phyloP scores from a whole-genome alignment of 441 rosid genomes.

The Croton laevigatus region DNA sequence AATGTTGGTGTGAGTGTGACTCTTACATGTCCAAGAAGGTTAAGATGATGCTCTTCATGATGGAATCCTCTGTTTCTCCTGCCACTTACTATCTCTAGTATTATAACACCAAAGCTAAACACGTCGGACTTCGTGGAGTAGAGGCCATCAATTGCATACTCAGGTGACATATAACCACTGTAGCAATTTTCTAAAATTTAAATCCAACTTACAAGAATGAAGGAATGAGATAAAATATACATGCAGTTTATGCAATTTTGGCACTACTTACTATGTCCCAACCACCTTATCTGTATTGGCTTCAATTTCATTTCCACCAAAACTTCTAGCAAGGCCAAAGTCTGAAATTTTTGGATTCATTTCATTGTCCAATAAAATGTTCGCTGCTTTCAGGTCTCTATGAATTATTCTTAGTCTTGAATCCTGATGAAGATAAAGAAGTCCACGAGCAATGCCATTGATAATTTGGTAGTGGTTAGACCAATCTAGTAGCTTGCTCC shows the following conservation, averaged over 20 bases:
- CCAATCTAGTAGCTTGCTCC: slow-evolving; percentile 38
- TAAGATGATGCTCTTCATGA: slow-evolving; percentile 22
- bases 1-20: neutral
- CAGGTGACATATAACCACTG: too few species aligned
- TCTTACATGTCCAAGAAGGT: slow-evolving; percentile 26
- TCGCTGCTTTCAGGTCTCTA: slow-evolving; percentile 62
- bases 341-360: slow-evolving; percentile 66
- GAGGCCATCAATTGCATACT: too few species aligned
- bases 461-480: slow-evolving; percentile 41
- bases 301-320: slow-evolving; percentile 25
- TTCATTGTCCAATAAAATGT: slow-evolving; percentile 47
- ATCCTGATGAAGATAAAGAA: slow-evolving; percentile 28
- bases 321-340: slow-evolving; percentile 71
- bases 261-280: slow-evolving; percentile 58
- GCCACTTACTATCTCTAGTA: too few species aligned
- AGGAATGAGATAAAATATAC: neutral
- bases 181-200: neutral
- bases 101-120: too few species aligned
- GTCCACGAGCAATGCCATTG: slow-evolving; percentile 58
- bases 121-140: too few species aligned
- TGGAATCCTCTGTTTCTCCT: slow-evolving; percentile 28
- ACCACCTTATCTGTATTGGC: neutral
- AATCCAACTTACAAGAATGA: neutral
- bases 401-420: slow-evolving; percentile 60
- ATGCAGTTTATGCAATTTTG: neutral